Evolutionary conservation across 83 land plant genomes (phyloP), one percentile per base, ranked within the genome.

Genomic region (Picea mariana): DNA sequence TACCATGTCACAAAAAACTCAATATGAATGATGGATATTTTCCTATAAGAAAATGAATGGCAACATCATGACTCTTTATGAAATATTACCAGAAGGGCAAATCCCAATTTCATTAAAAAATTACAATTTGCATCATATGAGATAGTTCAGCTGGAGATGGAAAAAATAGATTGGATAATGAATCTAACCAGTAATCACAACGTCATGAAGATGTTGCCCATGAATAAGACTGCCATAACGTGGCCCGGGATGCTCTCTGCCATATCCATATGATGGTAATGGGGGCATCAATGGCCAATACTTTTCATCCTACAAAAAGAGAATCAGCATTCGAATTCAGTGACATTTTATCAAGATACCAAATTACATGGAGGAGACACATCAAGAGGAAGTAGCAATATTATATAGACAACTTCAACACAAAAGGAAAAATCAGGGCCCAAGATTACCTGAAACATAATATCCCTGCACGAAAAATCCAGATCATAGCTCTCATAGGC

Each of bases 211-310:
- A 87, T 97, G 85, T 85, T 93, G 98, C 71, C 98, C 99, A 86
- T 95, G 96, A 72, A 97, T 93, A 11, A 97, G 85, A 83, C 99
- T 95, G 82, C 96, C 95, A 83, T 93, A 95, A 38, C 99, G 90
- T 59, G 96, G 95, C 23, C 99, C 99, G 59, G 85, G 90, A 82
- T 88, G 91, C 90, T 97, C 99, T 60, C 98, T 89, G 18, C 99
- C 98, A 63, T 87, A 87, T 21, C 99, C 99, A 86, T 97, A 97
- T 63, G 99, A 97, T 76, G 98, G 98, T 89, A 97, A 84, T 49
- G 98, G 87, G 64, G 96, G 96, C 92, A 97, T 87, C 69, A 97
- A 79, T 67, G 91, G 89, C 99, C 98, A 97, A 24, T 82, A 71
- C 69, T 87, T 86, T 81, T 90, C 91, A 86, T 94, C 91, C 98